These are phyloP conservation scores for Coniochaeta ligniaria DNA, from an alignment of 2,329 filamentous ascomycete genomes.

Conservation along the genomic window DNA sequence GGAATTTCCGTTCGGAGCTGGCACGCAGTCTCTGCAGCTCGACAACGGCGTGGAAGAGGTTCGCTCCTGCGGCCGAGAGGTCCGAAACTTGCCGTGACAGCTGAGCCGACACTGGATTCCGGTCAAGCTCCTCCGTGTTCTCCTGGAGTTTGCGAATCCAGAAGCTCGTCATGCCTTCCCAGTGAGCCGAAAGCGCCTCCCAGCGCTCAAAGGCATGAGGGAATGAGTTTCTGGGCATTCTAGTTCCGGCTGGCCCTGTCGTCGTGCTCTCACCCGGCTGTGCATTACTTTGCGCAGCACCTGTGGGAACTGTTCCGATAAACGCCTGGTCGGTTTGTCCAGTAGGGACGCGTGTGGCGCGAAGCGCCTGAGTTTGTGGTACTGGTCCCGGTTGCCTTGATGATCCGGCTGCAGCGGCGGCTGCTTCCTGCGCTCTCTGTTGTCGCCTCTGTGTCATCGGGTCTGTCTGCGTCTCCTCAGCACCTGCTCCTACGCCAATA, in stretches of 20 bases:
- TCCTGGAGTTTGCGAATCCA: constrained; percentile 93
- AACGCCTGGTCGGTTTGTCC: constrained; percentile 18
- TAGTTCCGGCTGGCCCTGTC: constrained; percentile 16
- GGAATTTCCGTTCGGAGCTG: constrained; percentile 94
- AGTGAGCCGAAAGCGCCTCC: constrained; percentile 94
- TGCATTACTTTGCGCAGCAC: constrained; percentile 5
- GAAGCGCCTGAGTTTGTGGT: constrained; percentile 8
- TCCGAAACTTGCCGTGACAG: constrained; percentile 92
- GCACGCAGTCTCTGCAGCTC: constrained; percentile 90
- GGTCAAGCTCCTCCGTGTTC: constrained; percentile 77
- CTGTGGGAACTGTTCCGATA: constrained; percentile 7
- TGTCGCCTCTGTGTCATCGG: constrained; percentile 24
- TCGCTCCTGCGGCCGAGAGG: constrained; percentile 92
- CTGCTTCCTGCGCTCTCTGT: constrained; percentile 22
- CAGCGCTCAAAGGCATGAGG: constrained; percentile 96
- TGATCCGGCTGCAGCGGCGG: constrained; percentile 8
- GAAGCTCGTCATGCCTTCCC: constrained; percentile 95
- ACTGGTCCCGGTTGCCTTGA: not conserved
- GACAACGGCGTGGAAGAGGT: constrained; percentile 94
- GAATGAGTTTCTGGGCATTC: constrained; percentile 61
- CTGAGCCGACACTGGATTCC: constrained; percentile 78
- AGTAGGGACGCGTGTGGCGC: constrained; percentile 16
- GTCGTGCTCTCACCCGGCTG: constrained; percentile 24
- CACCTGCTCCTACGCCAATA: constrained; percentile 25
- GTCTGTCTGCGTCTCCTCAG: constrained; percentile 24